Base-by-base conservation (phyloP, 2,329 filamentous ascomycete genomes). In the Elsinoe fawcettii region DNA sequence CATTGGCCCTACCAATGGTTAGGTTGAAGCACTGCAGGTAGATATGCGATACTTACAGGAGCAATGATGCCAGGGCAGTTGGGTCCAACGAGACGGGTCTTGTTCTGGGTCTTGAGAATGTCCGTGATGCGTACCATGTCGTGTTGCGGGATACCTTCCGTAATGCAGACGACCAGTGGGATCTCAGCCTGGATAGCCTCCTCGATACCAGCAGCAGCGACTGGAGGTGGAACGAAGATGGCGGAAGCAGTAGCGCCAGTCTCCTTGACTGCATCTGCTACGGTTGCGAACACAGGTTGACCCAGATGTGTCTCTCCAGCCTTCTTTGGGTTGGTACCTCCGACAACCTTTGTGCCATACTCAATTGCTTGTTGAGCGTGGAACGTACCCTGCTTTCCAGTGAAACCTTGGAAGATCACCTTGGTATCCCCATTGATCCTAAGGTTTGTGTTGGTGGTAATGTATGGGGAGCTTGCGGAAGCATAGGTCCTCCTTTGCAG, bases 61-160 rank as follows among this genome's bases (percentile, higher is more conserved):
- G 82, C 92, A 75, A 97, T 97, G 77, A 97, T 92, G 74, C 92
- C 93, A 63, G 93, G 93, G 81, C 93, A 99, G 81, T 97, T 99
- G 70, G 92, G 92, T 66, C 92, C 92, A 62, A 97, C 90, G 69
- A 99, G 83, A 71, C 93, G 88, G 65, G 92, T 96, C 84, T 97
- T 97, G 80, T 79, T 85, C 79, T 99, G 93, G 57, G 91, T 89
- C 83, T 96, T 97, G 73, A 99, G 83, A 75, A 97, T 96, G 74
- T 90, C 85, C 73, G 93, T 96, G 75, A 97, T 96, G 78, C 92
- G 90, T 68, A 97, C 90, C 93, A 99, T 99, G 79, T 99, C 91
- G 75, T 96, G 90, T 77, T 96, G 92, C 66, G 91, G 92, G 68
- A 96, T 96, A 72, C 92, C 92, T 81, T 97, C 92, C 60, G 92